phyloP scores from a whole-genome alignment of 2,329 filamentous ascomycete species.

The Colletotrichum sp. region DNA sequence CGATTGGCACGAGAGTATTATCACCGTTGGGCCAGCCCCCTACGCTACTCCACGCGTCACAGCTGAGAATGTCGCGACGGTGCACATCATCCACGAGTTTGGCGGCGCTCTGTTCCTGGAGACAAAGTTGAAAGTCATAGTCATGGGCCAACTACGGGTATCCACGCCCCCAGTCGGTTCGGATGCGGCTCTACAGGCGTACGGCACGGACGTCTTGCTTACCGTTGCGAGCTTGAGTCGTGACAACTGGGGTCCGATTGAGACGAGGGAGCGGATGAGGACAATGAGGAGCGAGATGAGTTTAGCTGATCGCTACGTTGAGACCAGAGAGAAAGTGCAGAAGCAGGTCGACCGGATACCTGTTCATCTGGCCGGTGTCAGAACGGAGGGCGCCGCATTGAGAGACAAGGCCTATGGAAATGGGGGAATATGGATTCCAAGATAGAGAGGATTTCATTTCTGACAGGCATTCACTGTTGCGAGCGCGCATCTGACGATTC shows the following conservation, averaged over 20 bases:
- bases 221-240: conserved; percentile 52
- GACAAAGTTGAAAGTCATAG: conserved; percentile 53
- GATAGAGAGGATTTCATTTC: background rate
- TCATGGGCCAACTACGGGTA: conserved; percentile 65
- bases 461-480: background rate
- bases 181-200: conserved; percentile 32
- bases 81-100: conserved; percentile 61
- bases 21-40: conserved; percentile 59
- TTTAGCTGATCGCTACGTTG: conserved; percentile 50
- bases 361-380: conserved; percentile 62
- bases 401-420: conserved; percentile 55
- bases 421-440: conserved; percentile 52
- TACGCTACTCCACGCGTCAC: conserved; percentile 51
- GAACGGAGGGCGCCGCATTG: conserved; percentile 51
- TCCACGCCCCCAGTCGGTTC: conserved; percentile 19
- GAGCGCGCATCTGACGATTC: background rate
- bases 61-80: conserved; percentile 53
- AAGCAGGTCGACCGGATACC: conserved; percentile 63
- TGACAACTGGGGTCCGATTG: conserved; percentile 48
- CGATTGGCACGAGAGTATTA: conserved; percentile 64
- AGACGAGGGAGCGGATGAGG: conserved; percentile 41
- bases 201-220: conserved; percentile 45
- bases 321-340: conserved; percentile 55
- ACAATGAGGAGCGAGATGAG: conserved; percentile 45
- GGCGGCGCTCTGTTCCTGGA: conserved; percentile 45